phyloP scores from a whole-genome alignment of 2,329 filamentous ascomycete species.

The Setomelanomma holmii region DNA sequence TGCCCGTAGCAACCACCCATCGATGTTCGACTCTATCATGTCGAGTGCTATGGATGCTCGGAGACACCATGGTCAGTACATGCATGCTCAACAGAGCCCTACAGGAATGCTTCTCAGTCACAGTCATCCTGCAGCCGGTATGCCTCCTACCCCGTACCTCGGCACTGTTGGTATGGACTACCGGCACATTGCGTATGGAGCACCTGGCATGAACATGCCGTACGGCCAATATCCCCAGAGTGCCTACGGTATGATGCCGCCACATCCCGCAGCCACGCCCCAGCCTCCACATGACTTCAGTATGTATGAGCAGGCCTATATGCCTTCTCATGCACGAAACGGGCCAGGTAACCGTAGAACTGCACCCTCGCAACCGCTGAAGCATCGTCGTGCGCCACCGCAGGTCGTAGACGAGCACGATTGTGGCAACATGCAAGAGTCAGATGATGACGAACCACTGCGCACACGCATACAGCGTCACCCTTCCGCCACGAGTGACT shows the following conservation, averaged over 20 bases:
- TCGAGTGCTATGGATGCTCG: not conserved
- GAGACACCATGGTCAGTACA: not conserved
- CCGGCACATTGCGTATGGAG: not conserved
- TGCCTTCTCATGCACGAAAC: not conserved
- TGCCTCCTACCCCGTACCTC: not conserved
- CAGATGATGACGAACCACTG: conserved; percentile 30
- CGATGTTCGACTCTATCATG: not conserved
- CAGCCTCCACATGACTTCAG: not conserved
- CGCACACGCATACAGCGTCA: conserved; percentile 14
- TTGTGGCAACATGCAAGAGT: not conserved
- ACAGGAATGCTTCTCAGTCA: not conserved
- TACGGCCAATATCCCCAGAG: not conserved
- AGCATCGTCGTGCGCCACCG: not conserved
- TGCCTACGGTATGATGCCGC: not conserved
- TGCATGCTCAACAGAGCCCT: not conserved
- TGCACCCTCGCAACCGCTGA: not conserved
- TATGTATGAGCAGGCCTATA: not conserved
- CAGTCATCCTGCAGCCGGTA: not conserved
- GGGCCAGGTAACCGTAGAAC: not conserved
- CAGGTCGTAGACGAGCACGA: not conserved
- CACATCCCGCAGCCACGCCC: not conserved
- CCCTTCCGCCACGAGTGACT: conserved; percentile 8
- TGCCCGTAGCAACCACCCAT: too few species aligned
- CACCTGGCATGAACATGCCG: not conserved
- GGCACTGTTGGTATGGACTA: not conserved